These are phyloP conservation scores for Carex kokanica DNA, from an alignment of 176 grass and related monocot genomes.

Conservation along the genomic window DNA sequence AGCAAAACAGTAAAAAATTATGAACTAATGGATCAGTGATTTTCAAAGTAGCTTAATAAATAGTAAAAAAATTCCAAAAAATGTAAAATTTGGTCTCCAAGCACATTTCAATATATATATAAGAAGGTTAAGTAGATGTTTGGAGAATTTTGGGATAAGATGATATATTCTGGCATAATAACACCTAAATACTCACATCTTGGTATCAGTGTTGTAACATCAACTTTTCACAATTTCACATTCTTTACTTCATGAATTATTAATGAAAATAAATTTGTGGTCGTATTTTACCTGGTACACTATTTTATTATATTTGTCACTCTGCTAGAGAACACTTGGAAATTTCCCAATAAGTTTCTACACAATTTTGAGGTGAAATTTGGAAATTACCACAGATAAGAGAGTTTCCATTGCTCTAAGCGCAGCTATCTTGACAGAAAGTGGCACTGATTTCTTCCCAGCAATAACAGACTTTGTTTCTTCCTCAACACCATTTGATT, in stretches of 20 bases:
- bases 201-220: not conserved
- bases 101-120: too few relatives aligned
- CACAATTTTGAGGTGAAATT: constrained; percentile 13
- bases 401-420: constrained; percentile 80
- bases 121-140: not conserved
- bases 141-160: not conserved
- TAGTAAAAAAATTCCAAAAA: too few relatives aligned
- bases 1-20: too few relatives aligned
- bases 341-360: not conserved
- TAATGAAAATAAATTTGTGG: not conserved
- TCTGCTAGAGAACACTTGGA: not conserved
- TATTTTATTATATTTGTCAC: not conserved
- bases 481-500: not conserved
- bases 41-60: too few relatives aligned
- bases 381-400: constrained; percentile 59
- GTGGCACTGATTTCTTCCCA: constrained; percentile 35
- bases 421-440: constrained; percentile 68
- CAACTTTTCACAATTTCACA: not conserved
- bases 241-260: not conserved
- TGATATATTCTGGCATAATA: not conserved
- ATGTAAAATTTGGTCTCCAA: too few relatives aligned
- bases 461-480: not conserved
- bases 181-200: not conserved
- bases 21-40: too few relatives aligned
- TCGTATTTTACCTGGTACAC: not conserved